Evolutionary conservation across 2,329 filamentous ascomycete species (phyloP).

Genomic region (Graphiopsis chlorocephala): DNA sequence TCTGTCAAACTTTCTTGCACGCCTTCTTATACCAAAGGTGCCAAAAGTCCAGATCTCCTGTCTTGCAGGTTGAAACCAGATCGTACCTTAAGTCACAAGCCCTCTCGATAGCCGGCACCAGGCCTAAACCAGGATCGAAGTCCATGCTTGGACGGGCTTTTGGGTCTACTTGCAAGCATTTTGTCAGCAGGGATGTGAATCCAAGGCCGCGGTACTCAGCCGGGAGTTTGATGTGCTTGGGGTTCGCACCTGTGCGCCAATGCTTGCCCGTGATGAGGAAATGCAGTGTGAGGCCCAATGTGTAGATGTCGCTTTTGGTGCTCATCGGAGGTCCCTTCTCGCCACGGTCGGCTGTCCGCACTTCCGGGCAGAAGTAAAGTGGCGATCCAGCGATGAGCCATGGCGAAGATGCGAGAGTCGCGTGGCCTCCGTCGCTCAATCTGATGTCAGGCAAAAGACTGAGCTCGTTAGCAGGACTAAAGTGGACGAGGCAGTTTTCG

Average conservation of each 20-base stretch:
- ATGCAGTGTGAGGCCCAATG: neutral
- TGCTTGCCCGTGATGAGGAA: neutral
- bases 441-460: conserved; percentile 21
- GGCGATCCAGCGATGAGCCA: neutral
- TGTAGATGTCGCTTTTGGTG: neutral
- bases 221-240: neutral
- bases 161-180: neutral
- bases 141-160: conserved; percentile 1
- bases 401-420: neutral
- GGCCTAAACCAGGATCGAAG: neutral
- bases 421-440: conserved; percentile 27
- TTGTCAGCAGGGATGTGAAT: neutral
- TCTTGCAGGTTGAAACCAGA: neutral
- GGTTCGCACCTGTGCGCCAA: neutral
- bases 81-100: neutral
- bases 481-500: conserved; percentile 23
- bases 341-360: neutral
- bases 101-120: neutral
- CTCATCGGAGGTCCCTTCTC: neutral
- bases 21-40: neutral
- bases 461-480: neutral
- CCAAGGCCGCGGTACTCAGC: neutral
- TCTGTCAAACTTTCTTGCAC: neutral
- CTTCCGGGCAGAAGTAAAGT: neutral
- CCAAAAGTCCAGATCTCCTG: neutral